Evolutionary conservation across 805 yeast genomes (phyloP).

Genomic region (Blastobotrys americana): DNA sequence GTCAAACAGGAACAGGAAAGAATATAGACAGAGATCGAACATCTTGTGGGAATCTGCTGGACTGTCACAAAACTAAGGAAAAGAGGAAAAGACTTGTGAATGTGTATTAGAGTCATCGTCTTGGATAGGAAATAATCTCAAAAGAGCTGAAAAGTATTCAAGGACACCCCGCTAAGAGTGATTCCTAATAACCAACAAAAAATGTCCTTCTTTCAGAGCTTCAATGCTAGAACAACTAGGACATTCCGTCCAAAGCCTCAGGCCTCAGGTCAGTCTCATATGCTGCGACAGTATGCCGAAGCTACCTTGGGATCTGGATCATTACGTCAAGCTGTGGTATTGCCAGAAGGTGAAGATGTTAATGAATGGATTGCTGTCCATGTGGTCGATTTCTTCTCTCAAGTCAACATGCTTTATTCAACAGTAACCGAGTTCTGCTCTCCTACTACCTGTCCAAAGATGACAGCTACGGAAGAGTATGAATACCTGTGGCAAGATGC

Average conservation of each 20-base stretch:
- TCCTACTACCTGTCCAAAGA: constrained; percentile 87
- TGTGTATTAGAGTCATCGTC: too few relatives aligned
- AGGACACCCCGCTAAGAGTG: too few relatives aligned
- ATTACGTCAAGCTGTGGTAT: constrained; percentile 82
- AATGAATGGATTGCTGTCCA: constrained; percentile 97
- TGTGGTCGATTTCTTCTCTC: constrained; percentile 95
- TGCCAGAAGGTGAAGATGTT: constrained; percentile 86
- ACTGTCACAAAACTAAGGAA: too few relatives aligned
- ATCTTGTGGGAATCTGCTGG: too few relatives aligned
- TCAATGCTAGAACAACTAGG: constrained; percentile 28
- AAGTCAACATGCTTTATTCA: constrained; percentile 92
- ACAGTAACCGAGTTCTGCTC: constrained; percentile 95
- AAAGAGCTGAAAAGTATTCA: too few relatives aligned
- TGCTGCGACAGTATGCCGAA: constrained; percentile 77
- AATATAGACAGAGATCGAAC: too few relatives aligned
- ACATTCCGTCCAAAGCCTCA: constrained; percentile 31
- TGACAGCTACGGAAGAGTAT: constrained; percentile 96
- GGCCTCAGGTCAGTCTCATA: constrained; percentile 29
- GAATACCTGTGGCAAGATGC: constrained; percentile 94
- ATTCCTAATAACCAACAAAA: background rate
- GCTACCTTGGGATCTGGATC: constrained; percentile 92
- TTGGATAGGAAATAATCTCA: too few relatives aligned
- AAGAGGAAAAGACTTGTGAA: too few relatives aligned
- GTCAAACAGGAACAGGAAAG: too few relatives aligned
- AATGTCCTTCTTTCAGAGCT: constrained; percentile 19